Evolutionary conservation across 1,284 basidiomycete genomes (phyloP).

Genomic region (Cryptococcus sp.): DNA sequence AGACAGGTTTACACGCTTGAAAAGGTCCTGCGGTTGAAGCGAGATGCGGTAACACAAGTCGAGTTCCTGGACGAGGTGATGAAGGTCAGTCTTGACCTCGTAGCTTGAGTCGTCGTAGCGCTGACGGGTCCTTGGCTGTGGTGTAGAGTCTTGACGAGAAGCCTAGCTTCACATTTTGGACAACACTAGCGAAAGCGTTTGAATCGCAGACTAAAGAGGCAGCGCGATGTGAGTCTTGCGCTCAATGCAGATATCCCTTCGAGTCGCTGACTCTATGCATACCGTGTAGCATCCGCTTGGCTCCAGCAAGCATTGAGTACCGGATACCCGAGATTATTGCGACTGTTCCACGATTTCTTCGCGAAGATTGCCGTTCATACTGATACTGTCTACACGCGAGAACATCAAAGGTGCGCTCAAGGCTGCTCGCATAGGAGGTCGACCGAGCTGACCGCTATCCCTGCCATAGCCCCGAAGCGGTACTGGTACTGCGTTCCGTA

Average conservation of each 20-base stretch:
- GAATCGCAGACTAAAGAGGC: constrained; percentile 77
- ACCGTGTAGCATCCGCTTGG: constrained; percentile 55
- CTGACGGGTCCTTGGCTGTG: constrained; percentile 8
- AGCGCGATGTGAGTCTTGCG: constrained; percentile 61
- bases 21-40: constrained; percentile 86
- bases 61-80: constrained; percentile 89
- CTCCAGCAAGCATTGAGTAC: constrained; percentile 80
- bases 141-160: constrained; percentile 78
- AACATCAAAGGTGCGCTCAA: constrained; percentile 72
- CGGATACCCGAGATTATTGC: constrained; percentile 80
- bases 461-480: constrained; percentile 76
- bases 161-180: constrained; percentile 90
- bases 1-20: constrained; percentile 85
- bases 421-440: background rate
- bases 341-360: constrained; percentile 94
- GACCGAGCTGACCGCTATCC: background rate
- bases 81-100: constrained; percentile 60
- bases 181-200: constrained; percentile 71
- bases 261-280: constrained; percentile 4
- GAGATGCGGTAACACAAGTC: constrained; percentile 71
- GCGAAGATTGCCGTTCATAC: constrained; percentile 91
- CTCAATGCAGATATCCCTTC: constrained; percentile 1
- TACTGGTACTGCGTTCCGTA: constrained; percentile 79
- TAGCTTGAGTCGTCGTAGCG: too few species aligned
- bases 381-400: constrained; percentile 81